Base-by-base conservation (phyloP, 2,329 filamentous ascomycete species). In the Colletotrichum sublineola region DNA sequence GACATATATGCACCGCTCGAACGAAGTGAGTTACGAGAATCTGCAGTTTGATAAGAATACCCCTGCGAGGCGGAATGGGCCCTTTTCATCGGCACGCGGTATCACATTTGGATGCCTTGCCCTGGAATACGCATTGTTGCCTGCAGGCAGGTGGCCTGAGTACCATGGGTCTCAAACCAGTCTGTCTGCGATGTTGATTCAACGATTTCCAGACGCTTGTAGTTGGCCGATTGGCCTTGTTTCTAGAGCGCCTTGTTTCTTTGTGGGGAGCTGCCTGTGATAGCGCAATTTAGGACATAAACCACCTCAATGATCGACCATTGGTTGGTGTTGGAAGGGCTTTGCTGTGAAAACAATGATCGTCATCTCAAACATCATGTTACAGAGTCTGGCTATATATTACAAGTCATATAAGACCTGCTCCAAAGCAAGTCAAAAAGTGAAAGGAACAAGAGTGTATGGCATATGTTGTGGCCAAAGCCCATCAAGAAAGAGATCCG, bases 71-170 rank as follows among this genome's bases (percentile, higher is more conserved):
- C 24, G 31, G 15, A 20, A 63, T 52, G 12, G 31, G 46, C 20
- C 11, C 31, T 8, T 44, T 15, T 31, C 44, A 14, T 38, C 8
- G 44, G 61, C 40, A 33, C 24, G 61, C 18, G 5, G 53, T 18
- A 15, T 31, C 46, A 20, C 40, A n/a, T 33, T 33, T 6, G 20
- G 61, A 15, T 31, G 18, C 31, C 61, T 53, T 48, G n/a, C 46
- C 33, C 60, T 46, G 33, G 31, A 20, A 40, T 63, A 52, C 42
- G 61, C 46, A 53, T 40, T 31, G 33, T 11, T 63, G 48, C 61
- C 61, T 63, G 33, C 31, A 53, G 31, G 8, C n/a, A 63, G 61
- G 46, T 36, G 29, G n/a, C 18, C 52, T 31, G 14, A 20, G 31
- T 33, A 52, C 20, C 33, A 14, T 20, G 20, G 24, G 29, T 38